Evolutionary conservation across 1,284 basidiomycete species (phyloP).

Genomic region (Cutaneotrichosporon sp.): DNA sequence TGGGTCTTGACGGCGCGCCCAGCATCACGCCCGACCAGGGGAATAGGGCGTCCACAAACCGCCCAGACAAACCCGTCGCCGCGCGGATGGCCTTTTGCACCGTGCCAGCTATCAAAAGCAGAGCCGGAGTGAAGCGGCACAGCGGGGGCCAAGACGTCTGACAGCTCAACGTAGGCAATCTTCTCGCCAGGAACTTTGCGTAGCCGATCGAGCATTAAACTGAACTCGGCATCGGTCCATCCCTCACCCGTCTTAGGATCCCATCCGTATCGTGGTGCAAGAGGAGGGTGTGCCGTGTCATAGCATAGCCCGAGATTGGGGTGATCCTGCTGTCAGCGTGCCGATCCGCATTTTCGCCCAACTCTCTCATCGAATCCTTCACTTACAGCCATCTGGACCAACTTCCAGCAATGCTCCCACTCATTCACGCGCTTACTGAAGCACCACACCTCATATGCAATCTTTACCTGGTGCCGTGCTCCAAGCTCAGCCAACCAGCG

Average conservation of each 20-base stretch:
- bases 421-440: slow-evolving; percentile 11
- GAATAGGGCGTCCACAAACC: slow-evolving; percentile 11
- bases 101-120: slow-evolving; percentile 11
- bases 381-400: slow-evolving; percentile 13
- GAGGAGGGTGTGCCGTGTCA: slow-evolving; percentile 16
- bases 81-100: not conserved
- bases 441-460: slow-evolving; percentile 27
- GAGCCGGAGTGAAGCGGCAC: slow-evolving; percentile 3
- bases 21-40: slow-evolving; percentile 10
- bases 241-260: slow-evolving; percentile 7
- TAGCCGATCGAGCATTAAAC: not conserved
- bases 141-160: slow-evolving; percentile 4
- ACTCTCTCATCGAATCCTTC: no score
- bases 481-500: slow-evolving; percentile 20
- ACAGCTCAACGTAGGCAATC: slow-evolving; percentile 17
- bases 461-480: slow-evolving; percentile 14
- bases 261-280: slow-evolving; percentile 17
- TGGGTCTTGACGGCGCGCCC: not conserved
- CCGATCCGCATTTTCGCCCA: no score
- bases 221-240: slow-evolving; percentile 5
- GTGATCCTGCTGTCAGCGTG: slow-evolving; percentile 11
- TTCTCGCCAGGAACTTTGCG: slow-evolving; percentile 11
- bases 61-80: slow-evolving; percentile 14
- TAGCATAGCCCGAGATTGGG: slow-evolving; percentile 19
- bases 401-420: slow-evolving; percentile 20